Evolutionary conservation across 2,329 filamentous ascomycete genomes (phyloP), one percentile per base, ranked within the genome.

Genomic region (Elsinoe fawcettii): DNA sequence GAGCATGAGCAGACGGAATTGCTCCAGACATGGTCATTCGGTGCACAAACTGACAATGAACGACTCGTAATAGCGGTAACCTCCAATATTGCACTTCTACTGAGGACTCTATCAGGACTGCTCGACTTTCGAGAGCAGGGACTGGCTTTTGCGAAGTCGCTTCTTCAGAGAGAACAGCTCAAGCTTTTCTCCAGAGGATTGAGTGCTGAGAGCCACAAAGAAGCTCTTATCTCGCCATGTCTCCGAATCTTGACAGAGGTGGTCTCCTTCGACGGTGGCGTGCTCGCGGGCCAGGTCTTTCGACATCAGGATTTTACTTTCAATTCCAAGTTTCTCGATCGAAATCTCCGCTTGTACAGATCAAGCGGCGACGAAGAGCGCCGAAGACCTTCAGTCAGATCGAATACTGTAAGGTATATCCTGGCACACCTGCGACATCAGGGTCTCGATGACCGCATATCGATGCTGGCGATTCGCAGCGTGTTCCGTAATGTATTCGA

Each of bases 11-110:
- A 97, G 27, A 74, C 80, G 1, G 89, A 96, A 65, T 74, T 97
- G 37, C 87, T 95, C 73, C 87, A 95, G 65, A 90, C 85, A 59
- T 97, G 92, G 92, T 84, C 83, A 49, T 90, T 88, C 73, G 90
- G 88, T 3, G 83, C 84, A 27, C 85, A 88, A 68, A 83, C 83
- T 62, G 89, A 88, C 67, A 87, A 91, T 63, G 90, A 96, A 59
- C 81, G 84, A 56, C 76, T 96, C 59, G 80, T 93, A 67, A 92
- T 90, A 1, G 82, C 88, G 6, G 83, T 93, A 2, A 84, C 87
- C 1, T 88, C 92, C 1, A 85, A 90, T 6, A 74, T 99, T 27
- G 88, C 89, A 1, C 79, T 96, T 18, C 80, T 97, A 46, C 76
- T 97, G 34, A 90, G 86, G 70, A 82, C 87, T 20, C 77, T 95